Percentiles rank a stretch among this genome's conserved stretches.
These are phyloP conservation scores for Saturnispora diversa DNA, from an alignment of 805 yeast species.

Conservation along the genomic window DNA sequence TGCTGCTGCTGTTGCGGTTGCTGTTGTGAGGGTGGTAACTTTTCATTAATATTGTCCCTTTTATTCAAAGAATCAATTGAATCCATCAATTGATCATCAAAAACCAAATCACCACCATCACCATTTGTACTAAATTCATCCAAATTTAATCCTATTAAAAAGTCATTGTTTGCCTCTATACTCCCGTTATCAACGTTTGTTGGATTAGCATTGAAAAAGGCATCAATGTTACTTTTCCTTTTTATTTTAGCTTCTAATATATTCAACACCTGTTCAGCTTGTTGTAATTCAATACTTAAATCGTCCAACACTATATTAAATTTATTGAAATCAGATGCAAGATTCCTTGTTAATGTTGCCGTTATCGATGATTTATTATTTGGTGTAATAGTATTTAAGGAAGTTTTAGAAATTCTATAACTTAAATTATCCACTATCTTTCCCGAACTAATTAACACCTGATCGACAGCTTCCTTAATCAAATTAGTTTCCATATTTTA, in stretches of 20 bases:
- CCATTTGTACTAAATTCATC: not conserved
- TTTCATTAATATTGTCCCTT: not conserved
- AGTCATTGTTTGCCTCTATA: not conserved
- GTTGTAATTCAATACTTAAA: slow-evolving; percentile 23
- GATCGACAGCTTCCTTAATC: slow-evolving; percentile 26
- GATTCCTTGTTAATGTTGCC: slow-evolving; percentile 20
- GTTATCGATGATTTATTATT: slow-evolving; percentile 25
- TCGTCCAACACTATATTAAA: slow-evolving; percentile 28
- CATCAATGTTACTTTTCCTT: slow-evolving; percentile 21
- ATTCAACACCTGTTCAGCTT: slow-evolving; percentile 24
- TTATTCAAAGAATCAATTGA: slow-evolving; percentile 3
- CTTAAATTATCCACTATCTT: slow-evolving; percentile 27
- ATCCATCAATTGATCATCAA: slow-evolving; percentile 12
- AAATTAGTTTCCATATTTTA: not conserved
- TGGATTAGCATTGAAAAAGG: slow-evolving; percentile 1
- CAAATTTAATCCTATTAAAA: slow-evolving; percentile 1
- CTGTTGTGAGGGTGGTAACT: not conserved
- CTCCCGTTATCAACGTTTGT: not conserved
- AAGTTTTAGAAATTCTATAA: slow-evolving; percentile 21
- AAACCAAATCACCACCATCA: slow-evolving; percentile 11
- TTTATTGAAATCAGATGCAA: slow-evolving; percentile 22
- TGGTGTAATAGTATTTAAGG: slow-evolving; percentile 23
- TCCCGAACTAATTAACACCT: slow-evolving; percentile 29
- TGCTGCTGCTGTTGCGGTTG: not conserved
- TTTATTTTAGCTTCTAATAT: slow-evolving; percentile 23